Conservation (phyloP, 768 basidiomycete genomes). For the Amanita brunnescens region DNA sequence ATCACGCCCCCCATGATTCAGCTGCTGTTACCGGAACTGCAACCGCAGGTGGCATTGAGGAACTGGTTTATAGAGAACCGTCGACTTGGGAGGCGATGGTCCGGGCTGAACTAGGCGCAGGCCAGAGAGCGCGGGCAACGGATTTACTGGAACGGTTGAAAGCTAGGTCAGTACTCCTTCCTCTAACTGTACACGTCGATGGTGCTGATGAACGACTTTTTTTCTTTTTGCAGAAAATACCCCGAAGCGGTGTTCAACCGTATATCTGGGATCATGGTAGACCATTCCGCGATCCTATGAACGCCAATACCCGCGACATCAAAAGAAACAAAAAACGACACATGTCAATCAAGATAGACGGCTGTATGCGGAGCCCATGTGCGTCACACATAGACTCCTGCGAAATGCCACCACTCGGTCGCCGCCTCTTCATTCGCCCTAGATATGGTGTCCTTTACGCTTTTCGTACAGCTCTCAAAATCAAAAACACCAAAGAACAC, state of each 20-base stretch:
- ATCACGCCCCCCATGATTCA: slow-evolving; percentile 72
- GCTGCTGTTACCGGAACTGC: slow-evolving; percentile 5
- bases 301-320: too few species aligned
- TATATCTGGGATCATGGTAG: slow-evolving; percentile 74
- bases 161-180: slow-evolving; percentile 64
- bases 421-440: too few species aligned
- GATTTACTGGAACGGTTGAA: slow-evolving; percentile 64
- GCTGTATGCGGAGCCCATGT: too few species aligned
- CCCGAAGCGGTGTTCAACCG: slow-evolving; percentile 73
- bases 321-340: too few species aligned
- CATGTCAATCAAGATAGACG: too few species aligned
- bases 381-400: too few species aligned
- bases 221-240: slow-evolving; percentile 43
- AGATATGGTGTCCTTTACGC: too few species aligned
- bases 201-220: not conserved
- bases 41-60: slow-evolving; percentile 17
- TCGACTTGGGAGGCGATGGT: slow-evolving; percentile 97
- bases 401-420: too few species aligned
- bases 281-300: slow-evolving; percentile 45
- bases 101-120: slow-evolving; percentile 76
- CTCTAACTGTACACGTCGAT: too few species aligned
- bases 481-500: too few species aligned
- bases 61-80: slow-evolving; percentile 83
- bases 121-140: slow-evolving; percentile 61
- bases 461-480: too few species aligned